These are phyloP conservation scores for Skeletonema menzelii DNA, from an alignment of 108 stramenopile genomes.

Conservation along the genomic window DNA sequence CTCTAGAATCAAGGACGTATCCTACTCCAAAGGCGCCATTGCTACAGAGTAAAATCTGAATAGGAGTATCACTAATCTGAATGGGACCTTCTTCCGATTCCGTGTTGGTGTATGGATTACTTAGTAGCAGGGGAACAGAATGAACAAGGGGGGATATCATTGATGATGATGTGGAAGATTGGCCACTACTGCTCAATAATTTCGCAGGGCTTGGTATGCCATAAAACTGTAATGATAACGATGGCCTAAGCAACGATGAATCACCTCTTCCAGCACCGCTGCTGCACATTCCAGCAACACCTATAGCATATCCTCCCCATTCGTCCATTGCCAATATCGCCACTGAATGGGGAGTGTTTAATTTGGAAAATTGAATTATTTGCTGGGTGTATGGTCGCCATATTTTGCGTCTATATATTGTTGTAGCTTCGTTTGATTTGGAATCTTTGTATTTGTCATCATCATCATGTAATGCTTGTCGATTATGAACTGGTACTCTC, in stretches of 20 bases:
- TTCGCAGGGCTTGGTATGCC: conserved; percentile 40
- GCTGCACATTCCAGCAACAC: conserved; percentile 6
- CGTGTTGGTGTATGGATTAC: background rate
- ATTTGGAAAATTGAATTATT: conserved; percentile 33
- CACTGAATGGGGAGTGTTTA: conserved; percentile 30
- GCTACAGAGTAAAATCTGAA: conserved; percentile 54
- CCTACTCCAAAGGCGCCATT: conserved; percentile 50
- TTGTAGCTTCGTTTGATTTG: background rate
- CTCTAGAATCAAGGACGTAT: conserved; percentile 17
- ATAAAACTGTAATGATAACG: conserved; percentile 34
- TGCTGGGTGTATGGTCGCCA: conserved; percentile 36
- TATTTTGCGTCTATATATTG: background rate
- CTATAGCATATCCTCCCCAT: conserved; percentile 43
- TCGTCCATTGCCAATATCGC: conserved; percentile 41
- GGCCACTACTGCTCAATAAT: conserved; percentile 7
- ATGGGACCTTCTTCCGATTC: background rate
- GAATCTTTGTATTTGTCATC: background rate
- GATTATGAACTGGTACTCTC: background rate
- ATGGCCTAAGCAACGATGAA: background rate
- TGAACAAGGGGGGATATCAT: conserved; percentile 33
- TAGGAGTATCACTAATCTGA: conserved; percentile 47
- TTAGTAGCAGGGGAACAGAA: conserved; percentile 26
- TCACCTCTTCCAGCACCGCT: background rate
- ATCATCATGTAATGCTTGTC: background rate
- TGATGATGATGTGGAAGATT: background rate